Conservation (phyloP, 1,284 basidiomycete genomes). For the Rhodotorula sp. region DNA sequence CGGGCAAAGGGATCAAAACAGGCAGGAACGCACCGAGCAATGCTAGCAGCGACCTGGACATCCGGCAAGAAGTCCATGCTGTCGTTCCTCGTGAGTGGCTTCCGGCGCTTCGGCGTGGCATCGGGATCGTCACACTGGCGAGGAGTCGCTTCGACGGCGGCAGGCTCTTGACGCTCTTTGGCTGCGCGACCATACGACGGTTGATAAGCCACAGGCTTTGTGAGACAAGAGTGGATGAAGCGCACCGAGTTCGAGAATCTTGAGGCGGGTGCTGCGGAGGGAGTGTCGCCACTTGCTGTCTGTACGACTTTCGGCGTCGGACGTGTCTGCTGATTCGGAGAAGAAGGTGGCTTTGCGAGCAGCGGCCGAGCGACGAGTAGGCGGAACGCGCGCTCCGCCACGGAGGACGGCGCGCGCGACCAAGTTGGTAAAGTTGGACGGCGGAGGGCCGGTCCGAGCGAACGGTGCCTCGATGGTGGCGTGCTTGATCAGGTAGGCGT, state of each 20-base stretch:
- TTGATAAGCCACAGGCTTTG: neutral
- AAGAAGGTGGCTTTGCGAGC: neutral
- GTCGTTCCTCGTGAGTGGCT: conserved; percentile 26
- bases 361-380: neutral
- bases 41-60: conserved; percentile 17
- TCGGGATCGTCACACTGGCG: conserved; percentile 26
- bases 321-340: neutral
- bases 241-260: conserved; percentile 32
- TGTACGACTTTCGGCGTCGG: neutral
- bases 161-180: conserved; percentile 18
- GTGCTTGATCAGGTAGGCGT: conserved; percentile 25
- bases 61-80: conserved; percentile 37
- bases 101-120: conserved; percentile 29
- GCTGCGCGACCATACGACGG: neutral
- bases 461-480: conserved; percentile 26
- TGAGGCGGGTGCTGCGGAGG: conserved; percentile 26
- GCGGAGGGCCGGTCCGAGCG: conserved; percentile 22
- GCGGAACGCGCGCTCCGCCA: neutral
- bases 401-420: conserved; percentile 32
- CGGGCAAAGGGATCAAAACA: no score
- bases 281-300: conserved; percentile 27
- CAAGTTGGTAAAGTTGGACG: conserved; percentile 36
- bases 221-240: neutral
- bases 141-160: conserved; percentile 24
- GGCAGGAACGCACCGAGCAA: conserved; percentile 22